phyloP scores from a whole-genome alignment of 225 moss, liverwort and hornwort species.

The Pleurozium schreberi region DNA sequence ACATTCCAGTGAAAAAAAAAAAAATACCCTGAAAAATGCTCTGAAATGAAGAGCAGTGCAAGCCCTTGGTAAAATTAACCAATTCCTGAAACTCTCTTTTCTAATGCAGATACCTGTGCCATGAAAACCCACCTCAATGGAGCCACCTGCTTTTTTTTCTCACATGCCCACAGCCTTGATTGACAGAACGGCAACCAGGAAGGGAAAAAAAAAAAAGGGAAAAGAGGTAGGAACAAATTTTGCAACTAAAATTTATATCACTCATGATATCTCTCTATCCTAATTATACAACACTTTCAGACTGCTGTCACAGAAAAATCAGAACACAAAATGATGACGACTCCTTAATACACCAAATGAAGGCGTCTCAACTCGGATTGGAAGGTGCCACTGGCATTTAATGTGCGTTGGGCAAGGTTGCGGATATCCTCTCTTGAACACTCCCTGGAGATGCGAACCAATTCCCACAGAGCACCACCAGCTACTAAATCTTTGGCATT shows the following conservation, averaged over 20 bases:
- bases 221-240: conserved; percentile 7
- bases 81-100: conserved; percentile 7
- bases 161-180: not conserved
- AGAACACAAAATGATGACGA: conserved; percentile 24
- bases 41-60: conserved; percentile 19
- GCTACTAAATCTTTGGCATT: conserved; percentile 92
- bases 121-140: conserved; percentile 3
- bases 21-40: no score
- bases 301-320: not conserved
- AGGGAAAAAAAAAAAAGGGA: not conserved
- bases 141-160: not conserved
- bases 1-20: no score
- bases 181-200: conserved; percentile 8
- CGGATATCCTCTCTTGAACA: conserved; percentile 94
- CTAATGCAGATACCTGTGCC: conserved; percentile 7
- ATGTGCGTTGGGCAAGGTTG: conserved; percentile 80
- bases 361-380: conserved; percentile 79
- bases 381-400: conserved; percentile 72
- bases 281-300: conserved; percentile 40
- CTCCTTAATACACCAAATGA: conserved; percentile 40
- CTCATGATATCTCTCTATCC: conserved; percentile 15
- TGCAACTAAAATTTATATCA: conserved; percentile 11
- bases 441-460: conserved; percentile 84
- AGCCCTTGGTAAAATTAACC: not conserved
- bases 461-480: conserved; percentile 86